Evolutionary conservation across 2,329 filamentous ascomycete genomes (phyloP).

Genomic region (Sclerotinia trifoliorum): DNA sequence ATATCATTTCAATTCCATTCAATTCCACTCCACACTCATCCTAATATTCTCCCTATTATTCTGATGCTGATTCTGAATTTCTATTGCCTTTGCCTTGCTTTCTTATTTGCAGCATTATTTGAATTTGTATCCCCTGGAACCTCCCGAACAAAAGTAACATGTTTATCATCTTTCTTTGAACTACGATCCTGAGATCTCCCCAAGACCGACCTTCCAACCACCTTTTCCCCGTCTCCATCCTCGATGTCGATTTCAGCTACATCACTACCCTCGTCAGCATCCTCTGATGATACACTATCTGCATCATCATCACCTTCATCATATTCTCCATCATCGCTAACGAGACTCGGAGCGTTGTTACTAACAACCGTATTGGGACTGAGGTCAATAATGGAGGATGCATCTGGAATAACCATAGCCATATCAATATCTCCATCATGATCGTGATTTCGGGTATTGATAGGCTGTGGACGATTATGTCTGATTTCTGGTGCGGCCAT

Average conservation of each 20-base stretch:
- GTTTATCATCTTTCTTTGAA: conserved; percentile 39
- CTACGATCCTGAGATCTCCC: conserved; percentile 29
- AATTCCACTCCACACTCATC: too few species aligned
- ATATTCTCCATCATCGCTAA: conserved; percentile 78
- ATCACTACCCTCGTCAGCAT: conserved; percentile 59
- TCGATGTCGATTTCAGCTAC: conserved; percentile 62
- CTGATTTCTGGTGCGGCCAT: conserved; percentile 29
- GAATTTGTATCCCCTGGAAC: conserved; percentile 20
- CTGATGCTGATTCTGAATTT: too few species aligned
- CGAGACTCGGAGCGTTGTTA: conserved; percentile 75
- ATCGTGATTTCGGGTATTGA: conserved; percentile 25
- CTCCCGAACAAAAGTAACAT: conserved; percentile 42
- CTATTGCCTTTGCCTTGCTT: not conserved
- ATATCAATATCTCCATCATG: conserved; percentile 39
- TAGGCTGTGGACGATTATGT: conserved; percentile 25
- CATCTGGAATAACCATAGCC: conserved; percentile 42
- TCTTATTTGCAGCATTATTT: not conserved
- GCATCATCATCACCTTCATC: conserved; percentile 66
- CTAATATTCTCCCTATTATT: too few species aligned
- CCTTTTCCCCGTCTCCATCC: conserved; percentile 44
- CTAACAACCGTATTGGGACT: conserved; percentile 69
- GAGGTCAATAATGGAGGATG: conserved; percentile 60
- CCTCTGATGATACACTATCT: conserved; percentile 48
- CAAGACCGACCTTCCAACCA: conserved; percentile 33
- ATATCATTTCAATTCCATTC: too few species aligned